Conservation (phyloP, 2,329 filamentous ascomycete genomes). For the Dryadomyces quercivorus region DNA sequence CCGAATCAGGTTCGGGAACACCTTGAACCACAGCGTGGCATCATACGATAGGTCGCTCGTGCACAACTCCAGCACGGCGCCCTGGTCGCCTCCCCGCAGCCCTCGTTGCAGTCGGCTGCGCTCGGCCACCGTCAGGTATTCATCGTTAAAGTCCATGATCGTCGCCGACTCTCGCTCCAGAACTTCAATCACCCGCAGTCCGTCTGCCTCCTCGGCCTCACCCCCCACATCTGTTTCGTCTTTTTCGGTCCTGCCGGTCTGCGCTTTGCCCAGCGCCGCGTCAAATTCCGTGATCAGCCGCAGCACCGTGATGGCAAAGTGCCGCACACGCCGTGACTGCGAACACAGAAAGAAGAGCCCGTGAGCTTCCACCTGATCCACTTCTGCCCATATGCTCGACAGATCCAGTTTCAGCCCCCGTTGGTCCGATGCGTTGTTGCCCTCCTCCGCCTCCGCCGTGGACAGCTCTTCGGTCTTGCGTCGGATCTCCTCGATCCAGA, state of each 20-base stretch:
- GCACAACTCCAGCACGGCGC: constrained; percentile 83
- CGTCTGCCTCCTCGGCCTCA: constrained; percentile 36
- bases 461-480: constrained; percentile 64
- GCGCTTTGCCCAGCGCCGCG: constrained; percentile 63
- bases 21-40: constrained; percentile 91
- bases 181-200: constrained; percentile 69
- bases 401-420: constrained; percentile 70
- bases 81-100: constrained; percentile 71
- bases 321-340: constrained; percentile 77
- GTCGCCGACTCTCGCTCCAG: constrained; percentile 79
- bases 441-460: constrained; percentile 34
- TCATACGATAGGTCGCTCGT: constrained; percentile 94
- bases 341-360: constrained; percentile 96
- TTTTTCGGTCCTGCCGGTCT: constrained; percentile 14
- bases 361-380: constrained; percentile 94
- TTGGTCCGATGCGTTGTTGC: constrained; percentile 33
- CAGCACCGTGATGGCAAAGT: constrained; percentile 85
- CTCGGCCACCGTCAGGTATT: constrained; percentile 83
- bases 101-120: constrained; percentile 84
- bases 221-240: background rate
- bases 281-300: constrained; percentile 92
- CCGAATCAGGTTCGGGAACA: constrained; percentile 89
- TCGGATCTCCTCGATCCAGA: constrained; percentile 96
- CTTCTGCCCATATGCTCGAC: constrained; percentile 80
- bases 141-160: constrained; percentile 86